Evolutionary conservation across 768 basidiomycete genomes (phyloP), one percentile per base, ranked within the genome.

Genomic region (Pulveroboletus sp.): DNA sequence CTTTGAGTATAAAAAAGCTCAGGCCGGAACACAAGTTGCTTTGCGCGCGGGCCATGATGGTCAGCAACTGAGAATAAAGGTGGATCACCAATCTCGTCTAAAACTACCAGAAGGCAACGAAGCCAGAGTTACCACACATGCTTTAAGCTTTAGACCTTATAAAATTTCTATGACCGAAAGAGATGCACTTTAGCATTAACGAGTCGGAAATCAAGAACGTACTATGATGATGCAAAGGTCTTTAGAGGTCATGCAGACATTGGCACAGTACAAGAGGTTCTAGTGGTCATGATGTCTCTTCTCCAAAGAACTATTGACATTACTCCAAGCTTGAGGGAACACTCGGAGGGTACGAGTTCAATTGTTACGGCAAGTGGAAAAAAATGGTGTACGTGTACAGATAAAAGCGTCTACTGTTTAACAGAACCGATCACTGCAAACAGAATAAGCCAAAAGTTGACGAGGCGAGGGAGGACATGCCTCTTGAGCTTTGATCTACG

Each of bases 401-500:
- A 53, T 47, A 53, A 44, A 39, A 43, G 28, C 47, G 42, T 45
- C 32, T n/a, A 28, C 44, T 42, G 6, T 41, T 68, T 56, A 77
- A 57, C 75, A 76, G 52, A 77, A 76, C 47, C 76, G 74, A 51
- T 78, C 75, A 43, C 75, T 76, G 43, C 37, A 36, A 56, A 47
- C 17, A 14, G 14, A 40, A 46, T 57, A 38, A 54, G 55, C 42
- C 4, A 24, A 50, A 26, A 28, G 39, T 33, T 39, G 44, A 37
- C 30, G 33, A 8, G 35, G 28, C 39, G 38, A 33, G 7, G 24
- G 8, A 42, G n/a, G 40, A 62, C 67, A 30, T 51, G 83, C 89
- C 88, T 90, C 69, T 93, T 93, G 47, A 93, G 74, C 65, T 93
- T 93, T 17, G 86, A 73, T 33, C 90, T 76, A 26, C 90, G 79